These are phyloP conservation scores for Alloteropsis semialata DNA, from an alignment of 176 grass and related monocot genomes.

Conservation along the genomic window DNA sequence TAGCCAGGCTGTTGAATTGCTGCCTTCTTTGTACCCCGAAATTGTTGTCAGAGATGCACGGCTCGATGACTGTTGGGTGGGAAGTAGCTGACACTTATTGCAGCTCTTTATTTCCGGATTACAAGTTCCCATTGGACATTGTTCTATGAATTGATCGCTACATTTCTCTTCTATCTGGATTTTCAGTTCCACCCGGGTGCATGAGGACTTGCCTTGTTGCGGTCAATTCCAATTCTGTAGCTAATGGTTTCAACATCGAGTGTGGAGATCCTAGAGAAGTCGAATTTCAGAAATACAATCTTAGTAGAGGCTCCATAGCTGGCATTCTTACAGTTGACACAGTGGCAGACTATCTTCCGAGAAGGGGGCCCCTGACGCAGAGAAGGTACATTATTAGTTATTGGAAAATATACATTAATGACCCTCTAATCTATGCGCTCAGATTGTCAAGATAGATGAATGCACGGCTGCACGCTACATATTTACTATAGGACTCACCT, in stretches of 20 bases:
- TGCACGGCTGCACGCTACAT: neutral
- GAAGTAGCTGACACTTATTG: constrained; percentile 97
- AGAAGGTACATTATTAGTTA: constrained; percentile 63
- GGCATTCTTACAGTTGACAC: constrained; percentile 90
- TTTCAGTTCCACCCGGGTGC: constrained; percentile 80
- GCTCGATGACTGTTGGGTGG: constrained; percentile 84
- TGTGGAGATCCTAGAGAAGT: constrained; percentile 53
- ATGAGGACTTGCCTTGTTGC: constrained; percentile 89
- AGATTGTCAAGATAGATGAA: neutral
- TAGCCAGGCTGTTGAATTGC: constrained; percentile 61
- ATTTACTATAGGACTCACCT: neutral
- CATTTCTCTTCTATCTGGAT: constrained; percentile 66
- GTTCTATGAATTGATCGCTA: constrained; percentile 72
- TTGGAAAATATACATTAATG: neutral
- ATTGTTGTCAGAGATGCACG: constrained; percentile 68
- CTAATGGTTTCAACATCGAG: constrained; percentile 37
- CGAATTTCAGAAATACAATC: constrained; percentile 48
- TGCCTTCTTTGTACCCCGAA: constrained; percentile 67
- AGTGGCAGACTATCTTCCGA: constrained; percentile 81
- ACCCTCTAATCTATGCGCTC: neutral
- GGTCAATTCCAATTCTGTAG: constrained; percentile 34
- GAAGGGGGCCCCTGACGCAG: constrained; percentile 71
- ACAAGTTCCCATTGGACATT: constrained; percentile 84
- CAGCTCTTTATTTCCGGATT: constrained; percentile 85
- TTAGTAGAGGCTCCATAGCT: constrained; percentile 54